A percentile compares a stretch with the other conserved stretches of the same genome.
These are phyloP conservation scores for Aspergillus pseudonomiae DNA, from an alignment of 2,329 filamentous ascomycete species.

Conservation along the genomic window DNA sequence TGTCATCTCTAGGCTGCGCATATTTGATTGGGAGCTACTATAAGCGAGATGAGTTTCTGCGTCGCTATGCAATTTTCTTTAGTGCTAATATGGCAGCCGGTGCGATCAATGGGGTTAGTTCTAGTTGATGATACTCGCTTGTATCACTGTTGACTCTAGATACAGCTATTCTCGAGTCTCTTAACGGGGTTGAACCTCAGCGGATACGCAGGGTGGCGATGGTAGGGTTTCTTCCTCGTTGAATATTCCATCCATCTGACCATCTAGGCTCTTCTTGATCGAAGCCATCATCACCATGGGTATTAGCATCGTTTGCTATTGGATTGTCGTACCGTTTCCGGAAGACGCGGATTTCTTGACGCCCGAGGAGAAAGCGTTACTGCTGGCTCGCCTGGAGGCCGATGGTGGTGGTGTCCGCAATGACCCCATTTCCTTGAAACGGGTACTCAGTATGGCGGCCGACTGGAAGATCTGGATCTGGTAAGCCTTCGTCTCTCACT, in stretches of 20 bases:
- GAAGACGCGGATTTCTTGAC: slow-evolving; percentile 19
- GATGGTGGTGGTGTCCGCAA: slow-evolving; percentile 11
- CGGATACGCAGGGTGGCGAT: slow-evolving; percentile 20
- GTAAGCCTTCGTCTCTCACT: slow-evolving; percentile 18
- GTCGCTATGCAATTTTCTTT: slow-evolving; percentile 19
- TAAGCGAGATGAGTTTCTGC: slow-evolving; percentile 19
- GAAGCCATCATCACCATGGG: slow-evolving; percentile 19
- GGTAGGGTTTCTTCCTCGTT: neutral
- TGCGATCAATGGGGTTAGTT: slow-evolving; percentile 17
- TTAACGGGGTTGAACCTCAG: slow-evolving; percentile 16
- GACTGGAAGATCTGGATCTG: slow-evolving; percentile 24
- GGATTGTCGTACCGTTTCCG: slow-evolving; percentile 20
- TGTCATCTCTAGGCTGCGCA: slow-evolving; percentile 8
- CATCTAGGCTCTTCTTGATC: slow-evolving; percentile 19
- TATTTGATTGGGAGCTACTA: slow-evolving; percentile 22
- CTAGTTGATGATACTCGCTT: neutral
- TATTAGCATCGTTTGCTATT: slow-evolving; percentile 16
- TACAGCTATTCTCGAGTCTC: slow-evolving; percentile 14
- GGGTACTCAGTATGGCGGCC: slow-evolving; percentile 6
- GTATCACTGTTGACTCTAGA: neutral
- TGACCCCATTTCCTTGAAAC: slow-evolving; percentile 9
- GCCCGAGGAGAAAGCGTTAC: slow-evolving; percentile 15
- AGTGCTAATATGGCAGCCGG: slow-evolving; percentile 21
- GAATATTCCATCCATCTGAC: neutral
- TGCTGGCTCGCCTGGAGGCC: slow-evolving; percentile 17